Percentiles rank a stretch among this genome's conserved stretches.
Evolutionary conservation across 2,329 filamentous ascomycete genomes (phyloP).

Genomic region (Trichophyton benhamiae): DNA sequence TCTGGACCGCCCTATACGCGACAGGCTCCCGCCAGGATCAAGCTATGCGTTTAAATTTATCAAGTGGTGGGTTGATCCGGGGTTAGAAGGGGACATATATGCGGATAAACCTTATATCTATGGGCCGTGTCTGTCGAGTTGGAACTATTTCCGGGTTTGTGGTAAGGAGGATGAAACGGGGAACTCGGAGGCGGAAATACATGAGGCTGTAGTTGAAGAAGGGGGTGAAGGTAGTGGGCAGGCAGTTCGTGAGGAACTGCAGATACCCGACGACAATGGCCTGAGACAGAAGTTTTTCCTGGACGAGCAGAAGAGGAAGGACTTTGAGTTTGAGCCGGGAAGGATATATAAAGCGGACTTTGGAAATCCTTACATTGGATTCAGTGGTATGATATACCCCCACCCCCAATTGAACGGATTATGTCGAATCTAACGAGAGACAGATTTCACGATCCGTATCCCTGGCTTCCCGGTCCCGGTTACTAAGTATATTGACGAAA

Average conservation of each 20-base stretch:
- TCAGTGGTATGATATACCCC: constrained; percentile 44
- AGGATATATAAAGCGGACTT: constrained; percentile 58
- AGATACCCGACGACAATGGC: constrained; percentile 42
- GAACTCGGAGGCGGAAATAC: constrained; percentile 25
- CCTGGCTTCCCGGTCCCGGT: constrained; percentile 28
- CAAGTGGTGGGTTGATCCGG: constrained; percentile 82
- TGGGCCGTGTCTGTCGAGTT: constrained; percentile 65
- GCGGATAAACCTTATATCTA: constrained; percentile 78
- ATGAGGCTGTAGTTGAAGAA: constrained; percentile 49
- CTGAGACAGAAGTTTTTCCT: constrained; percentile 51
- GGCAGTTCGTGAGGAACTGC: constrained; percentile 34
- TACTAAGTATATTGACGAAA: constrained; percentile 39
- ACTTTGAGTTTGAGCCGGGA: constrained; percentile 51
- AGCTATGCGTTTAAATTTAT: constrained; percentile 72
- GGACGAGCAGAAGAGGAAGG: constrained; percentile 41
- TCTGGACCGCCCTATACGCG: constrained; percentile 80
- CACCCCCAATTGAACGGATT: background rate
- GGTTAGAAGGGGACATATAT: constrained; percentile 79
- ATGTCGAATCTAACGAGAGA: background rate
- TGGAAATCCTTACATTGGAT: constrained; percentile 86
- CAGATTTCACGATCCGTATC: constrained; percentile 29
- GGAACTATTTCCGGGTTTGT: constrained; percentile 65
- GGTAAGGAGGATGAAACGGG: constrained; percentile 27
- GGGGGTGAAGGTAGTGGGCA: constrained; percentile 50
- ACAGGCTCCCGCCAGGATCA: constrained; percentile 76